These are phyloP conservation scores for Candida glucosophila DNA, from an alignment of 1,139 yeast genomes.

Conservation along the genomic window DNA sequence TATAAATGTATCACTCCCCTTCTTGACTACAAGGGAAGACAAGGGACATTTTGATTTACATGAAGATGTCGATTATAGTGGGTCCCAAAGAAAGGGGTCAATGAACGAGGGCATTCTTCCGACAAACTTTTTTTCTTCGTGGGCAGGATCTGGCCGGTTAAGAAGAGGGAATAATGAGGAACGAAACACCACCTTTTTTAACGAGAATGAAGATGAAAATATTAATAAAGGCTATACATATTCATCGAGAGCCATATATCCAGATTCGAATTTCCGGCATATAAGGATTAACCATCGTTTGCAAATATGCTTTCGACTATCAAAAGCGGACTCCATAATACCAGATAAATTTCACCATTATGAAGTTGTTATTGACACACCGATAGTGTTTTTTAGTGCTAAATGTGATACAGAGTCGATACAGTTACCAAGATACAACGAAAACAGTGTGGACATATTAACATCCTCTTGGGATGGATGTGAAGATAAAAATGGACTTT, in stretches of 20 bases:
- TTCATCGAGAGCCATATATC: slow-evolving; percentile 37
- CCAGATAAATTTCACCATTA: slow-evolving; percentile 63
- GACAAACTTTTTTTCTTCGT: slow-evolving; percentile 17
- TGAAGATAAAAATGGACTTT: slow-evolving; percentile 10
- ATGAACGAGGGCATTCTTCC: slow-evolving; percentile 5
- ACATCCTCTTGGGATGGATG: neutral
- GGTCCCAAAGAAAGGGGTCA: slow-evolving; percentile 1
- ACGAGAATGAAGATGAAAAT: slow-evolving; percentile 26
- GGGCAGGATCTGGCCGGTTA: slow-evolving; percentile 25
- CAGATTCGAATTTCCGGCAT: slow-evolving; percentile 67
- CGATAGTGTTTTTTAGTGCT: slow-evolving; percentile 63
- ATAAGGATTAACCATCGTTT: slow-evolving; percentile 67
- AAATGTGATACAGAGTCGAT: slow-evolving; percentile 61
- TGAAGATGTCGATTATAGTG: slow-evolving; percentile 12
- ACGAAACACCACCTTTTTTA: slow-evolving; percentile 16
- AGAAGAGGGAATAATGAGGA: slow-evolving; percentile 8
- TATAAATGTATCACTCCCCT: slow-evolving; percentile 38
- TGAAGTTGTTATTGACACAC: slow-evolving; percentile 86
- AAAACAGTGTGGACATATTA: slow-evolving; percentile 11
- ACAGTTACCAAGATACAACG: slow-evolving; percentile 61
- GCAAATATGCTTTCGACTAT: slow-evolving; percentile 71
- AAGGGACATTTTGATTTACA: slow-evolving; percentile 19
- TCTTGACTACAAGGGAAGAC: slow-evolving; percentile 33
- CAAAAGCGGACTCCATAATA: slow-evolving; percentile 54
- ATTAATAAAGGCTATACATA: slow-evolving; percentile 31